These are phyloP conservation scores for Fusarium haematococcum DNA, from an alignment of 2,329 filamentous ascomycete species.

Conservation along the genomic window DNA sequence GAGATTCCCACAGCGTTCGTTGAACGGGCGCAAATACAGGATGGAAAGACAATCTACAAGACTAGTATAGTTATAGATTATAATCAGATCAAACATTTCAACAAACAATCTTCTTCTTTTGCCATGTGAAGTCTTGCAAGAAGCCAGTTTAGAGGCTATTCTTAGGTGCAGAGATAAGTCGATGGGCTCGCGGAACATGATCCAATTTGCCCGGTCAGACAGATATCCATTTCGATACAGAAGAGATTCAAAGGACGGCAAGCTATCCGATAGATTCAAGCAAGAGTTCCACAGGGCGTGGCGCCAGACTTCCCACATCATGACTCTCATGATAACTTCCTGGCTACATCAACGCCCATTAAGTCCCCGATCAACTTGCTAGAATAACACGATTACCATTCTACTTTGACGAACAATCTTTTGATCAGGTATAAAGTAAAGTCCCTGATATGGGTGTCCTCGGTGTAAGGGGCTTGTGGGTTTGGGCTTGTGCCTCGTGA, in stretches of 20 bases:
- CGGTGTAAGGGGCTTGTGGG: not conserved
- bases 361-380: not conserved
- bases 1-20: constrained; percentile 13
- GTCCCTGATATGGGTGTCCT: not conserved
- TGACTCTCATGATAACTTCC: not conserved
- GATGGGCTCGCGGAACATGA: not conserved
- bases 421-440: not conserved
- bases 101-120: not conserved
- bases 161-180: not conserved
- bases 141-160: not conserved
- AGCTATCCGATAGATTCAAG: not conserved
- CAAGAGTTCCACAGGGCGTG: not conserved
- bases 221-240: not conserved
- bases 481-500: too few relatives aligned
- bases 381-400: not conserved
- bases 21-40: not conserved
- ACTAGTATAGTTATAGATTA: not conserved
- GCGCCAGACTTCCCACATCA: not conserved
- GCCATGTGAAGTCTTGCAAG: not conserved
- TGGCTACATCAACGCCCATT: not conserved
- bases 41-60: not conserved
- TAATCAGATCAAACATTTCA: constrained; percentile 5
- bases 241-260: not conserved
- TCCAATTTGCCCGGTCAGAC: not conserved
- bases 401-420: not conserved